Evolutionary conservation across 768 basidiomycete genomes (phyloP), one percentile per base, ranked within the genome.

Genomic region (Gymnopilus dilepis): DNA sequence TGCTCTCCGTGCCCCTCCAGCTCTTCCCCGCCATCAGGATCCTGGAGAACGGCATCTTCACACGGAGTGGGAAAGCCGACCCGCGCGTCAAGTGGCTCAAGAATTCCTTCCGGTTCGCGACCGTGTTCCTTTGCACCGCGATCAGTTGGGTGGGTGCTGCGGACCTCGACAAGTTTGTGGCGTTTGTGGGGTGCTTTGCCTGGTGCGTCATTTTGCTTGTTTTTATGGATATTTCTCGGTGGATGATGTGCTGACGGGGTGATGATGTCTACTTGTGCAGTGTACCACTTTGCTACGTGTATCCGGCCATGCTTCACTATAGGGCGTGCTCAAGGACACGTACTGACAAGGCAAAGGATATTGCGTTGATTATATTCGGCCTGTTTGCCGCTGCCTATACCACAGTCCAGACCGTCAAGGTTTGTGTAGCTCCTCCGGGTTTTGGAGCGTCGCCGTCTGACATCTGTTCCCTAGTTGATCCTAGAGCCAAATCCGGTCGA

Each of bases 21-120:
- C 88, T 98, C 58, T 98, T 99, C 93, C 97, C 97, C 0, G 97
- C 97, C 2, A 89, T 97, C 48, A 88, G 97, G 56, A 99, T 99
- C 70, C 86, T 98, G 77, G 97, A 99, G 82, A 97, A 98, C 70
- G 96, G 92, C 3, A 69, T 99, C 28, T 98, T 99, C 73, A 87
- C 87, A 45, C 84, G 84, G 51, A 94, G 92, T 67, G 97, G 97
- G 50, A 98, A 98, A 74, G 81, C 74, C 54, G 83, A 94, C 72
- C 65, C 78, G 33, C 82, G 85, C 58, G 91, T 99, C 72, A 99
- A 99, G 73, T 99, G 97, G 97, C 80, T 87, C 68, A 99, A 99
- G 87, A 99, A 99, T 69, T 76, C 86, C n/a, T 87, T 95, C 74
- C 84, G 89, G 52, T 94, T 91, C 67, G 78, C 78, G 28, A 77